phyloP scores from a whole-genome alignment of 768 basidiomycete genomes.

The Coprinopsis strossmayeri region DNA sequence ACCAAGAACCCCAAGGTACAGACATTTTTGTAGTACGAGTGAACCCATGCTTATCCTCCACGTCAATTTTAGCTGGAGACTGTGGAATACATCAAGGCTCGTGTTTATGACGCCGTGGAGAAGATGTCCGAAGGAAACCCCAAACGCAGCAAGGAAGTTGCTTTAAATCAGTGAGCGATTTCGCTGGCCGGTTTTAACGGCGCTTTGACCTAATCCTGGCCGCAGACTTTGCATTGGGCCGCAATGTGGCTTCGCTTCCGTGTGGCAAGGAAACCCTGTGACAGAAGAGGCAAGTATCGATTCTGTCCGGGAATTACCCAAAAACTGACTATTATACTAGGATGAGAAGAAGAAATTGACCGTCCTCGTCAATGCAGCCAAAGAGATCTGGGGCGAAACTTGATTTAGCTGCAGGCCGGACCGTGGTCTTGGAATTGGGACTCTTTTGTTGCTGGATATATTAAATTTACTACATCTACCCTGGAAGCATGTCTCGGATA shows the following conservation, averaged over 20 bases:
- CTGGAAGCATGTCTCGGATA: too few relatives aligned
- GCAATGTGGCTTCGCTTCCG: slow-evolving; percentile 60
- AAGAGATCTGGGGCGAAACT: slow-evolving; percentile 35
- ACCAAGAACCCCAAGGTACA: slow-evolving; percentile 39
- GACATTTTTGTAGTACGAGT: background rate
- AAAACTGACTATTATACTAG: slow-evolving; percentile 25
- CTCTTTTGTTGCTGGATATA: too few relatives aligned
- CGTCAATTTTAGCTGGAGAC: slow-evolving; percentile 40
- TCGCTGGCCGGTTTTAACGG: slow-evolving; percentile 6
- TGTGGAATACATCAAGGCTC: slow-evolving; percentile 38
- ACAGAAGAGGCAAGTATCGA: slow-evolving; percentile 34
- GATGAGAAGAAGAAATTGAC: slow-evolving; percentile 44
- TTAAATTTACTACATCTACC: too few relatives aligned
- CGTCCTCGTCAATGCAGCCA: slow-evolving; percentile 38
- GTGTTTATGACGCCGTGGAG: slow-evolving; percentile 48
- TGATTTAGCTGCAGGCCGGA: too few relatives aligned
- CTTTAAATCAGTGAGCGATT: slow-evolving; percentile 42
- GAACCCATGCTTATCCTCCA: background rate
- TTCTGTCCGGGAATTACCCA: too few relatives aligned
- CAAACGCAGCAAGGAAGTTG: slow-evolving; percentile 38
- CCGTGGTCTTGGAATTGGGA: too few relatives aligned
- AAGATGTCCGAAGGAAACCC: slow-evolving; percentile 37
- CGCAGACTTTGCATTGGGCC: slow-evolving; percentile 48
- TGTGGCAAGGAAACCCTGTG: slow-evolving; percentile 52
- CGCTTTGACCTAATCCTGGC: background rate